These are phyloP conservation scores for Ophiosphaerella korrae DNA, from an alignment of 2,329 filamentous ascomycete species.

Conservation along the genomic window DNA sequence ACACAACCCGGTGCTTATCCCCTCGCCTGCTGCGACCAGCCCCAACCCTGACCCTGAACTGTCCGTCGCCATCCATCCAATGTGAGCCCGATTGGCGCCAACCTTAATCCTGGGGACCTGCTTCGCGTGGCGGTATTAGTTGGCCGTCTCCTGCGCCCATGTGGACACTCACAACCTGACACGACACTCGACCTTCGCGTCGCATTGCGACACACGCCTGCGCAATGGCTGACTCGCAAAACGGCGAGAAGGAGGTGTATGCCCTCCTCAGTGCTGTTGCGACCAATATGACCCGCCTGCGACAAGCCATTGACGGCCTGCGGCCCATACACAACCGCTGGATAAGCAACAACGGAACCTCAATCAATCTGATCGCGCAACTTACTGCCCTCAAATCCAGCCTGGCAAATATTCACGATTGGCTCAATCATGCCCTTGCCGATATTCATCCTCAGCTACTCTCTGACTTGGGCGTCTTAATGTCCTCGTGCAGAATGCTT, in stretches of 20 bases:
- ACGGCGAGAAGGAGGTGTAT: conserved; percentile 37
- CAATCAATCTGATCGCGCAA: conserved; percentile 46
- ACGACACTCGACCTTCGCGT: conserved; percentile 8
- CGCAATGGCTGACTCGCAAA: conserved; percentile 31
- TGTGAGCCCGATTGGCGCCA: conserved; percentile 15
- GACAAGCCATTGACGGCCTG: conserved; percentile 38
- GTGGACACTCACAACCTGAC: conserved; percentile 6
- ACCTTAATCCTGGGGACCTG: conserved; percentile 7
- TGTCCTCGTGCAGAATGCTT: conserved; percentile 37
- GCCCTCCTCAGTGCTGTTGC: conserved; percentile 35
- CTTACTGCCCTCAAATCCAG: conserved; percentile 41
- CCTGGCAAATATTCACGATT: conserved; percentile 42
- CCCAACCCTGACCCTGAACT: conserved; percentile 3
- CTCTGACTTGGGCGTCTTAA: conserved; percentile 40
- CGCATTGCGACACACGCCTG: conserved; percentile 10
- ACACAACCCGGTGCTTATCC: conserved; percentile 11
- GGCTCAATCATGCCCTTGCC: conserved; percentile 40
- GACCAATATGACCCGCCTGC: conserved; percentile 37
- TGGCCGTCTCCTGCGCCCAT: conserved; percentile 1
- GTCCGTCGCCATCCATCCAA: conserved; percentile 6
- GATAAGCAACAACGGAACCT: conserved; percentile 35
- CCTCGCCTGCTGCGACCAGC: background rate
- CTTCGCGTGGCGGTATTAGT: background rate
- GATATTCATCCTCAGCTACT: conserved; percentile 45
- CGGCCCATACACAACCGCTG: conserved; percentile 44